Base-by-base conservation (phyloP, 1,284 basidiomycete species). In the Malassezia cuniculi region DNA sequence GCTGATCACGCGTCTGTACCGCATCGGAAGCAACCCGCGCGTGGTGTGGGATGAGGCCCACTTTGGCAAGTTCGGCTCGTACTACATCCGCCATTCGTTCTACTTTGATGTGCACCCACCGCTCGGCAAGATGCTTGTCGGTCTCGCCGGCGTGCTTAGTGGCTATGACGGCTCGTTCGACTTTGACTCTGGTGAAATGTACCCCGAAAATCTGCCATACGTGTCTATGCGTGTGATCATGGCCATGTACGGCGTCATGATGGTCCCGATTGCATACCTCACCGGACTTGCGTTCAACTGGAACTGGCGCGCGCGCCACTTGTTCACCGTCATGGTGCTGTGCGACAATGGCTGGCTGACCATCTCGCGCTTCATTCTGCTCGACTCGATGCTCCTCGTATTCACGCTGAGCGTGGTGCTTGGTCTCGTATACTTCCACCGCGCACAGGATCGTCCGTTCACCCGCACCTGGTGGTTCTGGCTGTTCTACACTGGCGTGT, bases 341-440 rank as follows among this genome's bases (percentile, higher is more conserved):
- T 49, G 54, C 34, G 90, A 95, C 71, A 78, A 94, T 51, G 89
- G 82, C 52, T 95, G 87, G 87, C 71, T 94, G 37, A 82, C 80
- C 60, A 97, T 95, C 66, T 93, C 87, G 31, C 78, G 90, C 14
- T 97, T 97, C 69, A 90, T 97, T 70, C 77, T 97, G 36, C 75
- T 97, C 60, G 90, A 97, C 68, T 89, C 90, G 19, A 94, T 97
- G 85, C 73, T 97, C 9, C 74, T 97, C 31, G 93, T 89, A 75
- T 97, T 97, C 72, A 97, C 90, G 19, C 87, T 94, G 71, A 81
- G 85, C 59, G 90, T 89, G 24, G 82, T 90, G 48, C 89, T 93
- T 69, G 87, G 82, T 66, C 74, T 97, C 36, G 79, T 85, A 41
- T 94, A 89, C 69, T 95, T 97, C 71, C 86, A 94, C 68, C 90